Percentiles rank a stretch among this genome's conserved stretches.
Conservation (phyloP, 805 yeast species). For the Starmerella roubikii region DNA sequence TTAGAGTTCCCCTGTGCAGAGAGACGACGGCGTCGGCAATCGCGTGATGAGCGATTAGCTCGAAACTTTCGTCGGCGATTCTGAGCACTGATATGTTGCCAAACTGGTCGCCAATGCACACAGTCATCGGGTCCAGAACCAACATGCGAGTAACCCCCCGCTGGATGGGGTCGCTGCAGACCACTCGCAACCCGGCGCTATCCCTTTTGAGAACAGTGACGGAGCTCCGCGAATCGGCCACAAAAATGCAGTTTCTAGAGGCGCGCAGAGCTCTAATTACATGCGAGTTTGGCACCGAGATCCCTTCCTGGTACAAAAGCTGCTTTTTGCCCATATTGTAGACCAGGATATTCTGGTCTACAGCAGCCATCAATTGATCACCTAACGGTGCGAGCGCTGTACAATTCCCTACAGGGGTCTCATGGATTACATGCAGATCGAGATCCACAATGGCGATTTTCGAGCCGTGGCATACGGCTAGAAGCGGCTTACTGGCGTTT, state of each 20-base stretch:
- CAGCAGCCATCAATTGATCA: conserved; percentile 48
- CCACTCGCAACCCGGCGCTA: conserved; percentile 36
- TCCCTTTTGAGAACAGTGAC: conserved; percentile 45
- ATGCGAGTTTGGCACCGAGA: conserved; percentile 32
- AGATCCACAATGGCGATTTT: conserved; percentile 1
- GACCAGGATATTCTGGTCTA: conserved; percentile 26
- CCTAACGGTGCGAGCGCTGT: conserved; percentile 40
- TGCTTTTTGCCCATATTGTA: conserved; percentile 71
- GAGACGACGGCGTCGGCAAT: conserved; percentile 59
- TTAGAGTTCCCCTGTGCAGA: conserved; percentile 38
- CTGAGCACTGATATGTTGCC: conserved; percentile 58
- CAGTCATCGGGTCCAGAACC: conserved; percentile 60
- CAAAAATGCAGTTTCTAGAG: conserved; percentile 45
- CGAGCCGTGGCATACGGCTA: conserved; percentile 6
- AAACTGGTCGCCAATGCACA: conserved; percentile 74
- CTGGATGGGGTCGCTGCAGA: conserved; percentile 56
- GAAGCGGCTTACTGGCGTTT: conserved; percentile 6
- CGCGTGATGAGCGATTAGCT: conserved; percentile 42
- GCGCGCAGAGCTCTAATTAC: conserved; percentile 43
- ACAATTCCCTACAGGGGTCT: conserved; percentile 37
- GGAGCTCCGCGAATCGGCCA: conserved; percentile 62
- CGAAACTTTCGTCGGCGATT: conserved; percentile 27
- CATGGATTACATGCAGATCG: conserved; percentile 31
- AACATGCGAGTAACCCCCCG: conserved; percentile 51
- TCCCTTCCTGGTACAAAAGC: conserved; percentile 50